phyloP scores from a whole-genome alignment of 768 basidiomycete species.

The Calvatia gigantea region DNA sequence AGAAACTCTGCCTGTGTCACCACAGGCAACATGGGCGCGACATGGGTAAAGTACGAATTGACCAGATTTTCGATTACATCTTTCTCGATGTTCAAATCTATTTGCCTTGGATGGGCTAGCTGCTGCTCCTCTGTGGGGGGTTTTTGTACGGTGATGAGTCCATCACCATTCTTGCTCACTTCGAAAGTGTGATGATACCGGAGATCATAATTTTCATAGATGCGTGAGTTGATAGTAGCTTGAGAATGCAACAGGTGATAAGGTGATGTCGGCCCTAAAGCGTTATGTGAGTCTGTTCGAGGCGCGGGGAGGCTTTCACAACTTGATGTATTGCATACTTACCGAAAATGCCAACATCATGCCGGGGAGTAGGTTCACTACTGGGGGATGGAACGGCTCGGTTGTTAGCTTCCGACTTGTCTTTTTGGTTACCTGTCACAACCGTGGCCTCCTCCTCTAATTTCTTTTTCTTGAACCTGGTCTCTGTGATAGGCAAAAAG shows the following conservation, averaged over 20 bases:
- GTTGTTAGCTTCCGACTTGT: conserved; percentile 31
- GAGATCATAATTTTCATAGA: conserved; percentile 85
- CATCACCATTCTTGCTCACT: conserved; percentile 79
- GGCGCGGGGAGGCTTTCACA: conserved; percentile 18
- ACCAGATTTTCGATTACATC: conserved; percentile 78
- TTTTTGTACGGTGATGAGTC: conserved; percentile 79
- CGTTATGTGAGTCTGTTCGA: conserved; percentile 41
- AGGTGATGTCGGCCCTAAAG: conserved; percentile 80
- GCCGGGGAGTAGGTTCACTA: conserved; percentile 41
- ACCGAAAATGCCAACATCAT: conserved; percentile 66
- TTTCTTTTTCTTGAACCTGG: conserved; percentile 97
- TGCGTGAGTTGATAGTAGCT: conserved; percentile 76
- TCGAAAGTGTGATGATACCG: conserved; percentile 89
- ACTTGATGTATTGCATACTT: conserved; percentile 24
- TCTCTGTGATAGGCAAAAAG: conserved; percentile 97
- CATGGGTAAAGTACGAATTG: conserved; percentile 89
- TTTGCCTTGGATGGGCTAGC: conserved; percentile 51
- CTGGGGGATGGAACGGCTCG: conserved; percentile 25
- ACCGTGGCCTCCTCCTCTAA: conserved; percentile 59
- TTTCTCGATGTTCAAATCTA: conserved; percentile 72
- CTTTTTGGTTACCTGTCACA: conserved; percentile 21
- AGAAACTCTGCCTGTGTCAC: conserved; percentile 89
- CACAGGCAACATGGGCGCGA: conserved; percentile 86
- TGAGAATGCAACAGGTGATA: conserved; percentile 89
- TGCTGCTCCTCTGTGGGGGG: conserved; percentile 55